Evolutionary conservation across 2,329 filamentous ascomycete genomes (phyloP), one percentile per base, ranked within the genome.

Genomic region (Scedosporium boydii): DNA sequence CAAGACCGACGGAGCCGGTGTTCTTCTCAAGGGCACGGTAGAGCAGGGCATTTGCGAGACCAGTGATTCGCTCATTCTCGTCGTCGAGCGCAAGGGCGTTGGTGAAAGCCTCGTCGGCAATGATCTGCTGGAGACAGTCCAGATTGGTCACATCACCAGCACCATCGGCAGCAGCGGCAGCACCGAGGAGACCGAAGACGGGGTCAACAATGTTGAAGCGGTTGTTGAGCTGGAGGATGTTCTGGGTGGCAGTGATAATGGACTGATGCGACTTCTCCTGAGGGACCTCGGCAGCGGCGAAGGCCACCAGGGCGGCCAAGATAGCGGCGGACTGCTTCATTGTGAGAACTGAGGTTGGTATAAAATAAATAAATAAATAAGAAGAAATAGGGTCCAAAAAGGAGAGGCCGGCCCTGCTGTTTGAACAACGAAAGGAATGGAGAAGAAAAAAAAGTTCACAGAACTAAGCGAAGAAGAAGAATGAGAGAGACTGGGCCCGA

Each of bases 21-120:
- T 79, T 80, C 60, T 68, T 73, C 74, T 81, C 79, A 46, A 82
- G 69, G 44, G 78, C 76, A 62, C 78, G 77, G 74, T 73, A 82
- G 64, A 82, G 77, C 27, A 82, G 72, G 9, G 80, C 79, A 62
- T 73, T 76, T 6, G 76, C 77, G 78, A 80, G 78, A 62, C 78
- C 79, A 9, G 75, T 71, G 29, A 82, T 72, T 14, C 53, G 60
- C 23, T 62, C 53, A 18, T 21, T 23, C 60, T 62, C 60, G 66
- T 82, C 78, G 46, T 73, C 73, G 46, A 74, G 75, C 0, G 69
- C 77, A 68, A 82, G 81, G 44, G 80, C 79, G 65, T 82, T 82
- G 69, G 79, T 82, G 72, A 82, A 82, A 57, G 80, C 80, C 70
- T 80, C 78, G 68, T 82, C 80, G 6, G 80, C 79, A 18, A 76